Percentiles rank a stretch among this genome's conserved stretches.
phyloP scores from a whole-genome alignment of 108 stramenopile genomes.

The Mediolabrus comicus region DNA sequence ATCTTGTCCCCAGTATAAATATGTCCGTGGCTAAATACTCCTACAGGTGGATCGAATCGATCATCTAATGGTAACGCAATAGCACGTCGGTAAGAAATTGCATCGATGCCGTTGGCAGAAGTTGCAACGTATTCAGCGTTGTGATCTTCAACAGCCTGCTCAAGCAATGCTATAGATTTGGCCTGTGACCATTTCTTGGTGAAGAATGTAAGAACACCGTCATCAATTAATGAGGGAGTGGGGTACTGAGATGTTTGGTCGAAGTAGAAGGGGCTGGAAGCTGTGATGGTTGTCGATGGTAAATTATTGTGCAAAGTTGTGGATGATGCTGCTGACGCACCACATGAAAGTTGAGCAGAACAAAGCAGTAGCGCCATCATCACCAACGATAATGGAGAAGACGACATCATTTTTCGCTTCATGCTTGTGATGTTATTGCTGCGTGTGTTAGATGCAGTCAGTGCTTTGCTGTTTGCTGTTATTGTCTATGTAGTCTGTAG shows the following conservation, averaged over 20 bases:
- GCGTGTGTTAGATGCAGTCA: no score
- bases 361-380: not conserved
- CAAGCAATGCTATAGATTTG: conserved; percentile 51
- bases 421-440: not conserved
- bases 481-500: no score
- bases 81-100: conserved; percentile 55
- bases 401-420: not conserved
- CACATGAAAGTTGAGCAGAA: not conserved
- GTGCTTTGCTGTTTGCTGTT: not conserved
- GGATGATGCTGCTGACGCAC: not conserved
- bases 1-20: conserved; percentile 89
- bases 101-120: conserved; percentile 30
- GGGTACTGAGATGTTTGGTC: conserved; percentile 18
- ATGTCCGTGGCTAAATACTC: conserved; percentile 79
- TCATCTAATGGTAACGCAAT: conserved; percentile 78
- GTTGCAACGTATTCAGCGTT: conserved; percentile 78
- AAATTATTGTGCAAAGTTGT: not conserved
- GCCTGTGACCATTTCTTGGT: conserved; percentile 25
- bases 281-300: not conserved
- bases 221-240: conserved; percentile 5
- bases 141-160: conserved; percentile 85
- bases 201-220: conserved; percentile 15
- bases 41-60: conserved; percentile 85
- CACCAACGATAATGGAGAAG: not conserved
- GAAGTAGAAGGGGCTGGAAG: conserved; percentile 7